Base-by-base conservation (phyloP, 2,329 filamentous ascomycete species). In the Colletotrichum destructivum region DNA sequence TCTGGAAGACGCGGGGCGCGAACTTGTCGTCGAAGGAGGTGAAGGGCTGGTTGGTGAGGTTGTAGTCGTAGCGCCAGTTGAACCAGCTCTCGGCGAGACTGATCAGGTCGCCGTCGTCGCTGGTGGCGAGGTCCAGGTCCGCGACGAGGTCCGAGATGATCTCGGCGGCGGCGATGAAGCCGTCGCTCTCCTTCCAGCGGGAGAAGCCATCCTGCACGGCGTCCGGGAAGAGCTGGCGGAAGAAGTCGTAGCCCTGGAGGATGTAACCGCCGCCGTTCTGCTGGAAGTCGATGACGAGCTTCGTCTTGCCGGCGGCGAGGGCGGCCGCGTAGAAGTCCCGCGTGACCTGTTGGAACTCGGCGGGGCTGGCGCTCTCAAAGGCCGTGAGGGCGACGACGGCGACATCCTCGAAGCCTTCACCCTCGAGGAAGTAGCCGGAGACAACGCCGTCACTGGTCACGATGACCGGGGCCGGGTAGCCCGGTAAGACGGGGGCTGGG, bases 191-290 rank as follows among this genome's bases (percentile, higher is more conserved):
- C 55, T 82, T 81, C 82, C 82, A 84, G 54, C 81, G 81, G 18
- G 81, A 81, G 76, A 74, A 83, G 74, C 73, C 86, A 59, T 73
- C 79, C 70, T 75, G 81, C 73, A 73, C 82, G 62, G 88, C 84
- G 4, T 63, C n/a, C 3, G 77, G 77, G 69, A 89, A 88, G 1
- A 90, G 82, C 76, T 85, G 77, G 64, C 87, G 86, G 81, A 91
- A 90, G 40, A 91, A 82, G 75, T 90, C 88, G 74, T 89, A 89
- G 15, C 86, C 88, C 42, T 87, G 84, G 12, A 89, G 77, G 60
- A 91, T 87, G 15, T 84, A 85, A 35, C 90, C 90, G 52, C 90
- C 90, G 7, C 84, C 86, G 74, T 92, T 92, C 49, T 84, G 84
- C 12, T 84, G 85, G 12, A 91, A 79, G 75, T 91, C 89, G 40